Conservation (phyloP, 2,329 filamentous ascomycete genomes). For the Calonectria naviculata region DNA sequence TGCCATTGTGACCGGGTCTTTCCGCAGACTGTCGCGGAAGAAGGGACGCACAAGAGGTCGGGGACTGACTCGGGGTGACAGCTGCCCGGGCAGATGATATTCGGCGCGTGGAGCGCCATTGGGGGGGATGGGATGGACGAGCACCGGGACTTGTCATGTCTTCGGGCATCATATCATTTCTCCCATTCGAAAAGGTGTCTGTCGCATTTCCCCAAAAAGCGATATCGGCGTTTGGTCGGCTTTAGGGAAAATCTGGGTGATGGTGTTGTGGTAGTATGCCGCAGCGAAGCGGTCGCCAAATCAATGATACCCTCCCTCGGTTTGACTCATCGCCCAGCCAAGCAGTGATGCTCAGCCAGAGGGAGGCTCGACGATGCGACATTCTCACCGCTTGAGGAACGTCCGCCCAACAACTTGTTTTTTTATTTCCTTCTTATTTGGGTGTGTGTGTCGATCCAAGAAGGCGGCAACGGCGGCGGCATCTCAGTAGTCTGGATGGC, state of each 20-base stretch:
- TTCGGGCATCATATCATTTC: too few relatives aligned
- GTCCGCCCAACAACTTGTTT: background rate
- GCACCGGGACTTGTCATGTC: too few relatives aligned
- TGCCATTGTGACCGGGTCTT: background rate
- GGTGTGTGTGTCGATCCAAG: background rate
- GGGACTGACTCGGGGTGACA: constrained; percentile 49
- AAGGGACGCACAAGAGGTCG: constrained; percentile 51
- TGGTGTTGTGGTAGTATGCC: background rate
- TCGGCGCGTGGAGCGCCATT: constrained; percentile 58
- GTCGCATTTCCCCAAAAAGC: background rate
- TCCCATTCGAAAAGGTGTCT: background rate
- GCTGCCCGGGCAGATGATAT: constrained; percentile 55
- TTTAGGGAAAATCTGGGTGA: background rate
- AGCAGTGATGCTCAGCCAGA: background rate
- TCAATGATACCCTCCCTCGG: constrained; percentile 5
- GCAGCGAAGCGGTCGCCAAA: constrained; percentile 1
- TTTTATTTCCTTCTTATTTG: background rate
- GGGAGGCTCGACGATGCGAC: background rate
- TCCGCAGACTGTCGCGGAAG: background rate
- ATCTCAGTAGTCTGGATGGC: too few relatives aligned
- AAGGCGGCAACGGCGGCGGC: background rate
- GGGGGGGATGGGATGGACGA: constrained; percentile 32
- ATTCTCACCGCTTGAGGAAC: constrained; percentile 3
- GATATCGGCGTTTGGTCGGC: constrained; percentile 1
- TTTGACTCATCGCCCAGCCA: background rate